Evolutionary conservation across 2,329 filamentous ascomycete genomes (phyloP), one percentile per base, ranked within the genome.

Genomic region (Diaporthe citrichinensis): DNA sequence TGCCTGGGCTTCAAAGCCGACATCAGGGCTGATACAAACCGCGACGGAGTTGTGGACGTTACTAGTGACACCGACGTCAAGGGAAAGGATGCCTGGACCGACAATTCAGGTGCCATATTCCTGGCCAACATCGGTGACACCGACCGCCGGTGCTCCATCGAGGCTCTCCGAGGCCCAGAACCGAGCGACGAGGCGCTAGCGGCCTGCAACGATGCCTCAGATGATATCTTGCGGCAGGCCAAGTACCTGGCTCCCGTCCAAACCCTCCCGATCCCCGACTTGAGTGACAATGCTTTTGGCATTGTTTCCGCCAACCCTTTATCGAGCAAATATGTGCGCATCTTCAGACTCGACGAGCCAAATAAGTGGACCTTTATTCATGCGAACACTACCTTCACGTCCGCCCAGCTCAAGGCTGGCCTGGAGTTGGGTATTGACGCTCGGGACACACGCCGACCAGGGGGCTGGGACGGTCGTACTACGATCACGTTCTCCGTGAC

Each of bases 11-110:
- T 55, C 51, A 55, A 55, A 7, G 61, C 20, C 14, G 39, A 67
- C n/a, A 41, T 67, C 44, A 49, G 46, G 62, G 62, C 44, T n/a
- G 62, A 68, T 9, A 68, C 62, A 49, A 28, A 68, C 44, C 39
- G 51, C n/a, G 51, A 55, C 25, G 51, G 51, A 28, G n/a, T 25
- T 28, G 51, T 55, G 1, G 51, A 55, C 51, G n/a, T 55, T 14
- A 55, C 1, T 12, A 17, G 25, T 17, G 51, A 55, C 25, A 55
- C n/a, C 51, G 51, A 25, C 28, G 51, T 55, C 51, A 55, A 28
- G 0, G 51, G 51, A 14, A 55, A 55, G n/a, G 51, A 55, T 3
- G 25, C 10, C n/a, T 55, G 51, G 51, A 55, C 0, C 51, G 25
- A 55, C 5, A 28, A 9, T n/a, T 53, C 49, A 10, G 49, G 49